These are phyloP conservation scores for Phellinidium pouzarii DNA, from an alignment of 1,284 basidiomycete species.

Conservation along the genomic window DNA sequence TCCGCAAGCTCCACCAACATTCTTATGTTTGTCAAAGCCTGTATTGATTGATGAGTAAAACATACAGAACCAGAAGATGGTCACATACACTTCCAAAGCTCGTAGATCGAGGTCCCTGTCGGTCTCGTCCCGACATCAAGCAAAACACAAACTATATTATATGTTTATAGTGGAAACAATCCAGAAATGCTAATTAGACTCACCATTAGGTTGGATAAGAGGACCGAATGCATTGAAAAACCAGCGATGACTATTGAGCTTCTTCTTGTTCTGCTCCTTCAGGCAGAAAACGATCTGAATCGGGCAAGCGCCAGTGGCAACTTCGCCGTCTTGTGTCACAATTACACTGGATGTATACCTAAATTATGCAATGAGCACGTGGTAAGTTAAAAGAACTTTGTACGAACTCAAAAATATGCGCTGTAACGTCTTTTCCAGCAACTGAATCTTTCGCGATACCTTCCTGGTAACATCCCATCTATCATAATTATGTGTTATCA, in stretches of 20 bases:
- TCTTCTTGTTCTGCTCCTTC: slow-evolving; percentile 96
- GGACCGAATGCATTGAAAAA: slow-evolving; percentile 96
- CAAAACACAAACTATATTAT: slow-evolving; percentile 63
- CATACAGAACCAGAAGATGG: background rate
- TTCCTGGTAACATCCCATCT: slow-evolving; percentile 97
- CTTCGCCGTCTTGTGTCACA: slow-evolving; percentile 81
- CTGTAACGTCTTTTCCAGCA: slow-evolving; percentile 87
- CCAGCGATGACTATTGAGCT: slow-evolving; percentile 90
- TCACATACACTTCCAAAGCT: slow-evolving; percentile 81
- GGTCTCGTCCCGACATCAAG: slow-evolving; percentile 95
- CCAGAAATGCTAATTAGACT: slow-evolving; percentile 19
- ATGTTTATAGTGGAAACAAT: slow-evolving; percentile 4
- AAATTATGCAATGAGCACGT: slow-evolving; percentile 22
- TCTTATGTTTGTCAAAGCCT: slow-evolving; percentile 86
- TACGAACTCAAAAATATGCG: slow-evolving; percentile 84
- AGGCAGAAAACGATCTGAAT: slow-evolving; percentile 92
- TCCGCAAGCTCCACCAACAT: slow-evolving; percentile 93
- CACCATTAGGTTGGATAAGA: slow-evolving; percentile 76
- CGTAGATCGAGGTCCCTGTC: slow-evolving; percentile 89
- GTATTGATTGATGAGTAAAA: slow-evolving; percentile 20
- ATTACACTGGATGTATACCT: slow-evolving; percentile 77
- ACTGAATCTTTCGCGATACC: slow-evolving; percentile 92
- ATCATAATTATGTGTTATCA: slow-evolving; percentile 17
- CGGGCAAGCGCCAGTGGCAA: slow-evolving; percentile 75
- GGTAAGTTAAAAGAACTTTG: slow-evolving; percentile 9